Base-by-base conservation (phyloP, 306 rosid genomes). In the Inga laurina region DNA sequence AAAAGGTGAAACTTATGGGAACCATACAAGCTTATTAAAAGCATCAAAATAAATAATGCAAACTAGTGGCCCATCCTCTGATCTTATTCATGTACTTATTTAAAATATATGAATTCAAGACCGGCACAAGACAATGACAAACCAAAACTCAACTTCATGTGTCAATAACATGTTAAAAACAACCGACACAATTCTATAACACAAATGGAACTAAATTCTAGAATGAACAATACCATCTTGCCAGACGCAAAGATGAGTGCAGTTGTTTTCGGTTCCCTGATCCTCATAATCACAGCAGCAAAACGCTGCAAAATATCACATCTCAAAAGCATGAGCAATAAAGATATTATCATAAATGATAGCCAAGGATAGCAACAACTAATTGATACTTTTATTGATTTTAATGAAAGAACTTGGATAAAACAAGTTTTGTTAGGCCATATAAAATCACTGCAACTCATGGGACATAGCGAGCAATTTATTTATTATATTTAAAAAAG, bases 211-310 rank as follows among this genome's bases (percentile, higher is more conserved):
- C 79, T 52, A 45, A 67, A 56, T 45, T 49, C 41, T 45, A 24
- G 59, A 69, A 71, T 35, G 59, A 48, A 78, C 72, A 88, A 86
- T 90, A 96, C 97, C 99, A 96, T 96, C 85, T 96, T 96, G 67
- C 97, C 98, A 72, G 98, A 96, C 19, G 98, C 99, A 88, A 96
- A 96, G 59, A 96, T 96, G 84, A 96, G 87, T 0, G 98, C 98
- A 37, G 98, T 94, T 49, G 99, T 94, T 87, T 94, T 96, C 4
- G 99, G 99, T n/a, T 94, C 98, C 85, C 99, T 91, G 76, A 96
- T 96, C 90, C 97, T 92, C 99, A 96, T 96, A 57, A 94, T 96
- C 78, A 96, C 99, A 35, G 99, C 99, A 69, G 97, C 98, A 85
- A 94, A 94, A 81, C 99, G 99, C 99, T 96, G 92, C 76, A 88